phyloP scores from a whole-genome alignment of 257 asterid genomes.

The Salvia splendens region DNA sequence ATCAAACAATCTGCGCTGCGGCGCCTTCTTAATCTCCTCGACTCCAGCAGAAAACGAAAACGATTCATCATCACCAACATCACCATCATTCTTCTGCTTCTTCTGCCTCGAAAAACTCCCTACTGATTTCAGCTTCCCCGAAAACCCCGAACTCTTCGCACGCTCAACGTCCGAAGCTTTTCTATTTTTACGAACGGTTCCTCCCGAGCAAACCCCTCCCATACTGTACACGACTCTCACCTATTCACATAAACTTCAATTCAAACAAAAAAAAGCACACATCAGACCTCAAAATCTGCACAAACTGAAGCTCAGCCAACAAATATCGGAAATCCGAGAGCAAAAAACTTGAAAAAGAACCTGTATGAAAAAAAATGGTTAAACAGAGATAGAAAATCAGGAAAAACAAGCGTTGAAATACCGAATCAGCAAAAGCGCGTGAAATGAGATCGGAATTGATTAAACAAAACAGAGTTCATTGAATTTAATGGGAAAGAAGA shows the following conservation, averaged over 20 bases:
- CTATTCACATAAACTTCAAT: constrained; percentile 35
- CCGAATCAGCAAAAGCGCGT: constrained; percentile 39
- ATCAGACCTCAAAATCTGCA: constrained; percentile 10
- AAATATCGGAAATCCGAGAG: neutral
- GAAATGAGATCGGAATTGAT: constrained; percentile 31
- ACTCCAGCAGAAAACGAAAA: constrained; percentile 52
- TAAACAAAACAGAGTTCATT: constrained; percentile 30
- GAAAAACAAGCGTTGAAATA: neutral
- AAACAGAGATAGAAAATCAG: neutral
- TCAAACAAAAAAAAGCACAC: constrained; percentile 16
- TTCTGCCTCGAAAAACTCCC: constrained; percentile 52
- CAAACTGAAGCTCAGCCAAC: neutral
- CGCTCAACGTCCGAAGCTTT: constrained; percentile 46
- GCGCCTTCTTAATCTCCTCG: constrained; percentile 58
- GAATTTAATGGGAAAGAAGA: constrained; percentile 39
- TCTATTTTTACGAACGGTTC: constrained; percentile 52
- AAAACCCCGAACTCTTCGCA: constrained; percentile 62
- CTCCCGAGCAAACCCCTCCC: constrained; percentile 94
- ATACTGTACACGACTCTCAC: constrained; percentile 44
- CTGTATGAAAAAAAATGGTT: neutral
- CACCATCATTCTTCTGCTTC: constrained; percentile 12
- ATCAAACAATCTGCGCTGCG: constrained; percentile 59
- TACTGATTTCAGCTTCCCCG: constrained; percentile 65
- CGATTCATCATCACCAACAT: constrained; percentile 41
- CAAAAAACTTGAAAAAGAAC: constrained; percentile 20